These are phyloP conservation scores for Fusarium sp. DNA, from an alignment of 2,329 filamentous ascomycete genomes.

Conservation along the genomic window DNA sequence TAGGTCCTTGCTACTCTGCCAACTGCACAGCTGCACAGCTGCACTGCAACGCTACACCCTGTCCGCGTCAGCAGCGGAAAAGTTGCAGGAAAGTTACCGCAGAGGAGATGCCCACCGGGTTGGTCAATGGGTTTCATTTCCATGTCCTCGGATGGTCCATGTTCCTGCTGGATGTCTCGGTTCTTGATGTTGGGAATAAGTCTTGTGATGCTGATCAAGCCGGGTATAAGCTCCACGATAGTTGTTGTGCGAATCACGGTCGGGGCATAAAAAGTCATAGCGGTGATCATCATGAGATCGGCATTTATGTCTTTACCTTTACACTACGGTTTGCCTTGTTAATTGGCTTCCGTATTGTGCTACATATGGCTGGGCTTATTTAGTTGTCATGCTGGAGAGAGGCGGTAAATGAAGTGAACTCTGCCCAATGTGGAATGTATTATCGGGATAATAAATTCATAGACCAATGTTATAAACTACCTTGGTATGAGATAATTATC, in stretches of 20 bases:
- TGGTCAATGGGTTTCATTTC: neutral
- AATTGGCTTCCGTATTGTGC: neutral
- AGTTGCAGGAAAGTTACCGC: neutral
- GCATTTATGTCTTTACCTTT: neutral
- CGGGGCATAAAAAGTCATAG: neutral
- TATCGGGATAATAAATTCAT: too few relatives aligned
- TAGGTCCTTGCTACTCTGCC: slow-evolving; percentile 4
- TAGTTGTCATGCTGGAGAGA: too few relatives aligned
- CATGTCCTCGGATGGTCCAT: neutral
- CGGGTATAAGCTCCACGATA: neutral
- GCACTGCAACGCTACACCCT: slow-evolving; percentile 22
- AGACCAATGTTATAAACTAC: too few relatives aligned
- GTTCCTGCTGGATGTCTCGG: slow-evolving; percentile 26
- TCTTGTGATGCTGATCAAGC: neutral
- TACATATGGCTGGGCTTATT: too few relatives aligned
- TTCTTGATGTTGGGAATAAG: too few relatives aligned
- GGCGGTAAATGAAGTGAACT: too few relatives aligned
- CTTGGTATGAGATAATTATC: too few relatives aligned
- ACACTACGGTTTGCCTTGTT: neutral
- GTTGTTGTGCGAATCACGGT: neutral
- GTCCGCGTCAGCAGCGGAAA: slow-evolving; percentile 30
- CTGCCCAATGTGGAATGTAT: too few relatives aligned
- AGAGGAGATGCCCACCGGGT: neutral
- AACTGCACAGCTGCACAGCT: neutral
- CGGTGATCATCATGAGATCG: neutral